A percentile compares a stretch with the other conserved stretches of the same genome.
Evolutionary conservation across 257 asterid species (phyloP).

Genomic region (Cordia subcordata): DNA sequence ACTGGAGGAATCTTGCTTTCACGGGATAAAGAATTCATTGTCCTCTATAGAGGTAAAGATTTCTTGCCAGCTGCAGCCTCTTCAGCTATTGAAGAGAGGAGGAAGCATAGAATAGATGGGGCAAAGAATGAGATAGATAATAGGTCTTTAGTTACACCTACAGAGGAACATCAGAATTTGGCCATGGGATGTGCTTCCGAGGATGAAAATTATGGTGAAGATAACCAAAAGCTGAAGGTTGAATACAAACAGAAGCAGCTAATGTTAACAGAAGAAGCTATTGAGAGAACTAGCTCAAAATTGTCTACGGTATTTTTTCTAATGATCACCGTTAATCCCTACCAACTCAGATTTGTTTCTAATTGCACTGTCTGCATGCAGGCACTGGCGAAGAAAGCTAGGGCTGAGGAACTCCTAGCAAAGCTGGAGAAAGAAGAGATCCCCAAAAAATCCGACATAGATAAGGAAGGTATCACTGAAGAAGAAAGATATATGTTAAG

Average conservation of each 20-base stretch:
- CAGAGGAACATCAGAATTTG: conserved; percentile 20
- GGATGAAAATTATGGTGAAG: conserved; percentile 26
- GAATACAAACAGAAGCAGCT: conserved; percentile 33
- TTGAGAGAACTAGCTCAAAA: conserved; percentile 50
- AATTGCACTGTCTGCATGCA: conserved; percentile 30
- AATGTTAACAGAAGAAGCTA: conserved; percentile 36
- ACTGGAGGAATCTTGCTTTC: conserved; percentile 95
- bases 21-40: conserved; percentile 87
- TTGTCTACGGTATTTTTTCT: conserved; percentile 57
- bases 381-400: conserved; percentile 75
- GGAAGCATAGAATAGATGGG: conserved; percentile 40
- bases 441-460: conserved; percentile 50
- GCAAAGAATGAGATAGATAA: conserved; percentile 21
- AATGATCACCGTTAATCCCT: conserved; percentile 11
- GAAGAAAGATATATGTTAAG: conserved; percentile 96
- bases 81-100: conserved; percentile 77
- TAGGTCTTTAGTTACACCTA: conserved; percentile 15
- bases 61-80: conserved; percentile 91
- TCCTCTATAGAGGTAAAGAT: conserved; percentile 92
- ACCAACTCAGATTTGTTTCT: conserved; percentile 11
- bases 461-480: conserved; percentile 94
- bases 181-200: conserved; percentile 25
- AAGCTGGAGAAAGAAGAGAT: conserved; percentile 56
- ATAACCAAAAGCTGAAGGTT: conserved; percentile 20
- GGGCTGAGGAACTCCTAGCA: conserved; percentile 75